Evolutionary conservation across 2,329 filamentous ascomycete genomes (phyloP).

Genomic region (Pseudophaeomoniella oleicola): DNA sequence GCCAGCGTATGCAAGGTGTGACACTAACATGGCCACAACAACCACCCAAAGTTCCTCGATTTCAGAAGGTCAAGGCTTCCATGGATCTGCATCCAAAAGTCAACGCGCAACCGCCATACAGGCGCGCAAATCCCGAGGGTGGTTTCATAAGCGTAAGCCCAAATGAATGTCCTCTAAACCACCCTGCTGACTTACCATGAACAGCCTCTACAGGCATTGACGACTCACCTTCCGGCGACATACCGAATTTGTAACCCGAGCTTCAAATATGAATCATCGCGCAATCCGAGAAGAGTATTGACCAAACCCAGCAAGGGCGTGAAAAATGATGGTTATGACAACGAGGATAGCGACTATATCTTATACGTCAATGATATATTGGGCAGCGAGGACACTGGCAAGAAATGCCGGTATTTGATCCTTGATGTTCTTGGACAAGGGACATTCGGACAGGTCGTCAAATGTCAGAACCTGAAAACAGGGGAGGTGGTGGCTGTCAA

Average conservation of each 20-base stretch:
- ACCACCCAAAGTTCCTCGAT: slow-evolving; percentile 64
- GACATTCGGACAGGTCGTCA: slow-evolving; percentile 96
- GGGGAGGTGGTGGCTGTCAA: slow-evolving; percentile 98
- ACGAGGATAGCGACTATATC: slow-evolving; percentile 98
- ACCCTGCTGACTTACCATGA: neutral
- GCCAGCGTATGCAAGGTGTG: slow-evolving; percentile 31
- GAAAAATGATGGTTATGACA: slow-evolving; percentile 98
- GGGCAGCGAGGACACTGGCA: slow-evolving; percentile 91
- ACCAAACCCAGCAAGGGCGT: slow-evolving; percentile 97
- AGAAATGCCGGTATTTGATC: slow-evolving; percentile 98
- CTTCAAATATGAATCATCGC: slow-evolving; percentile 97
- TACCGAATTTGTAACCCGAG: slow-evolving; percentile 96
- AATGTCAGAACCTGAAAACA: slow-evolving; percentile 96
- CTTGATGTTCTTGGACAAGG: slow-evolving; percentile 93
- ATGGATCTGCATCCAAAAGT: slow-evolving; percentile 69
- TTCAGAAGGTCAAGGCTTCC: slow-evolving; percentile 59
- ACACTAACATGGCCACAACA: slow-evolving; percentile 25
- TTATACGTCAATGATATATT: slow-evolving; percentile 98
- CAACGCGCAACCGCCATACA: slow-evolving; percentile 76
- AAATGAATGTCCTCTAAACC: slow-evolving; percentile 2
- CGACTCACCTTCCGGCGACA: slow-evolving; percentile 79
- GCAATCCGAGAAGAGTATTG: slow-evolving; percentile 86
- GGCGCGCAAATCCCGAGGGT: slow-evolving; percentile 87
- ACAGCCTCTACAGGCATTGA: slow-evolving; percentile 88
- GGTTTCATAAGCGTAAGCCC: slow-evolving; percentile 85